These are phyloP conservation scores for Penicillium aurantiogriseum DNA, from an alignment of 2,329 filamentous ascomycete species.

Conservation along the genomic window DNA sequence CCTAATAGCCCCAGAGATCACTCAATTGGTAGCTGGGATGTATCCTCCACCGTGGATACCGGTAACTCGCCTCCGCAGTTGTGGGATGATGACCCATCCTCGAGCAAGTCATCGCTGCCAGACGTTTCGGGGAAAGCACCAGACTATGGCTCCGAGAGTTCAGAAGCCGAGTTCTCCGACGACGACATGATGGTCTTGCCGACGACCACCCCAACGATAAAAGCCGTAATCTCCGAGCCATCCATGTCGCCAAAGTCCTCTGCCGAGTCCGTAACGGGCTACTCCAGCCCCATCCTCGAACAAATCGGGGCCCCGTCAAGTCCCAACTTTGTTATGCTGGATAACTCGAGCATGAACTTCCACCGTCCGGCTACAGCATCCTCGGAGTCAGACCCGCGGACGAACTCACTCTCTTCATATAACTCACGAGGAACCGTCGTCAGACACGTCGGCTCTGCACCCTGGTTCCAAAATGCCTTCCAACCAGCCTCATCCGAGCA, in stretches of 20 bases:
- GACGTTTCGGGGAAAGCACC: conserved; percentile 23
- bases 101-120: conserved; percentile 39
- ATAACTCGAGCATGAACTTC: conserved; percentile 38
- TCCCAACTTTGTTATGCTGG: conserved; percentile 34
- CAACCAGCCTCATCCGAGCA: conserved; percentile 36
- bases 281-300: conserved; percentile 44
- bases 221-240: conserved; percentile 34
- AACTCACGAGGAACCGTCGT: conserved; percentile 44
- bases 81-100: conserved; percentile 40
- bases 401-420: conserved; percentile 42
- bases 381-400: conserved; percentile 32
- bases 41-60: conserved; percentile 39
- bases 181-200: conserved; percentile 36
- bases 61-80: conserved; percentile 38
- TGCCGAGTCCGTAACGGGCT: conserved; percentile 25
- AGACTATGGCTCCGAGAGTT: conserved; percentile 22
- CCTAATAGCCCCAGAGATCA: conserved; percentile 29
- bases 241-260: conserved; percentile 28
- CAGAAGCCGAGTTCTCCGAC: conserved; percentile 31
- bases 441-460: conserved; percentile 35
- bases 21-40: conserved; percentile 34
- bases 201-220: conserved; percentile 38
- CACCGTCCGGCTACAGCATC: conserved; percentile 33
- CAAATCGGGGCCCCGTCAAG: conserved; percentile 40
- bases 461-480: conserved; percentile 36